phyloP scores from a whole-genome alignment of 78 protist species.

The Speleostelium caveatum region DNA sequence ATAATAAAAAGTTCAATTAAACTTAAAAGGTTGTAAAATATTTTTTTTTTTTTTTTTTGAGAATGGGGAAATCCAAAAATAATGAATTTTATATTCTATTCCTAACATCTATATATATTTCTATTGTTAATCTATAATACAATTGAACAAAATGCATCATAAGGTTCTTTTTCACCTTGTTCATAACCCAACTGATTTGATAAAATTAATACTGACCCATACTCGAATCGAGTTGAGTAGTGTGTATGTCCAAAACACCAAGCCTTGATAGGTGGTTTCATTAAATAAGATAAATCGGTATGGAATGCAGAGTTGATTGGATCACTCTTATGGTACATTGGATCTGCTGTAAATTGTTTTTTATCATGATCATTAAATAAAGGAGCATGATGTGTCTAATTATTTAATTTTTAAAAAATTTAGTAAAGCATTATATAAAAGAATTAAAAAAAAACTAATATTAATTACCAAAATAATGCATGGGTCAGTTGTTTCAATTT shows the following conservation, averaged over 20 bases:
- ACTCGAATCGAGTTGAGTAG: neutral
- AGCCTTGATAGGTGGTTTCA: neutral
- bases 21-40: no score
- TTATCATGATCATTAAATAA: neutral
- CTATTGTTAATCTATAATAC: no score
- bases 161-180: neutral
- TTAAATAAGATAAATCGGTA: neutral
- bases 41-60: no score
- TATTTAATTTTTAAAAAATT: no score
- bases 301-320: slow-evolving; percentile 16
- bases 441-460: no score
- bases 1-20: no score
- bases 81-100: no score
- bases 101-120: no score
- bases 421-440: no score
- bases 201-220: no score
- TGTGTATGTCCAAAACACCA: slow-evolving; percentile 31
- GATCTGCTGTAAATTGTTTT: neutral
- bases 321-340: neutral
- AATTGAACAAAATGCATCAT: neutral
- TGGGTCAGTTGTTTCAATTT: neutral
- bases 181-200: neutral
- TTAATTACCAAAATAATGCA: neutral
- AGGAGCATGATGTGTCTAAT: slow-evolving; percentile 39
- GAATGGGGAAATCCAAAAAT: no score